Evolutionary conservation across 129 eudicot species (phyloP).

Genomic region (Erigeron canadensis): DNA sequence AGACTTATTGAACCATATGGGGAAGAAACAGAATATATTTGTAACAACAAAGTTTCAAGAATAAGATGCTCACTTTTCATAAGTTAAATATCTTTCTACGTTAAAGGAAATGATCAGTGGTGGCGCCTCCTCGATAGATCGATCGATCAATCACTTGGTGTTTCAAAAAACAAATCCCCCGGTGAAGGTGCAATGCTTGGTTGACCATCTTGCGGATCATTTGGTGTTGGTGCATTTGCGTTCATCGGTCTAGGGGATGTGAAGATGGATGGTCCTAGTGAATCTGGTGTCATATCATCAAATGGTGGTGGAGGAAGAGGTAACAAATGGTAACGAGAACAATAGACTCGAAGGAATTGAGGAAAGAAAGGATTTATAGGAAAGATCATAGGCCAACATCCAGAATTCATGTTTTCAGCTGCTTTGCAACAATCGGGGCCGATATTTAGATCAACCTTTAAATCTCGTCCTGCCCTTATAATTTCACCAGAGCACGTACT

Average conservation of each 20-base stretch:
- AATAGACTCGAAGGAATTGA: slow-evolving; percentile 13
- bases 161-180: neutral
- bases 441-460: neutral
- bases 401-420: slow-evolving; percentile 3
- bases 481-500: slow-evolving; percentile 26
- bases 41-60: slow-evolving; percentile 1
- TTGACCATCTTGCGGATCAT: neutral
- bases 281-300: neutral
- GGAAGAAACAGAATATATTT: neutral
- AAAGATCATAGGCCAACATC: slow-evolving; percentile 27
- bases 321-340: slow-evolving; percentile 2
- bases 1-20: neutral
- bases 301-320: neutral
- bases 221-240: slow-evolving; percentile 14
- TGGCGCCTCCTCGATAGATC: neutral
- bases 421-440: slow-evolving; percentile 33
- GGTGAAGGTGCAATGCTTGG: neutral
- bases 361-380: slow-evolving; percentile 24
- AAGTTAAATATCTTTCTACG: neutral
- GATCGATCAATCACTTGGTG: neutral
- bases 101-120: neutral
- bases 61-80: slow-evolving; percentile 5
- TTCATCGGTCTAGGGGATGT: neutral
- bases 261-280: neutral
- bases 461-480: slow-evolving; percentile 1